phyloP scores from a whole-genome alignment of 257 asterid genomes.

The Penstemon newberryi region DNA sequence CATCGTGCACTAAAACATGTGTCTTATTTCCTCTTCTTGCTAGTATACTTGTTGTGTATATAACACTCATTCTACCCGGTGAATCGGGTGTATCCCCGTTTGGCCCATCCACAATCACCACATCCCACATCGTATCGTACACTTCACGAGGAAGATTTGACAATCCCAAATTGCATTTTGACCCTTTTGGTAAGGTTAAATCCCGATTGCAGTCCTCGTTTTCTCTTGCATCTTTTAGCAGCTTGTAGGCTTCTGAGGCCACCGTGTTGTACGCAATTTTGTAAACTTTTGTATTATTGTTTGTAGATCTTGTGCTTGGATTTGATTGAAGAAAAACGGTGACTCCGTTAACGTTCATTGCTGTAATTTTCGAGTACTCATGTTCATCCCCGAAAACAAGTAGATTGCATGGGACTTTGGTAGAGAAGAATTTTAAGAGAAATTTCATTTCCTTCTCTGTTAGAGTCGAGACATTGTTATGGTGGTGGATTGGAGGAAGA shows the following conservation, averaged over 20 bases:
- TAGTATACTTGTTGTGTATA: slow-evolving; percentile 62
- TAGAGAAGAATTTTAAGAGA: slow-evolving; percentile 47
- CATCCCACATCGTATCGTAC: slow-evolving; percentile 59
- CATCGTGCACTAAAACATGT: slow-evolving; percentile 69
- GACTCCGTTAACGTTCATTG: slow-evolving; percentile 52
- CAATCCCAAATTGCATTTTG: slow-evolving; percentile 58
- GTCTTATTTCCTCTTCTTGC: slow-evolving; percentile 59
- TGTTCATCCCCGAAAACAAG: slow-evolving; percentile 64
- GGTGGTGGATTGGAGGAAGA: slow-evolving; percentile 26
- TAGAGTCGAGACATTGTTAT: slow-evolving; percentile 16
- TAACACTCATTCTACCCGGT: slow-evolving; percentile 80
- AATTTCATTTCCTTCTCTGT: slow-evolving; percentile 59
- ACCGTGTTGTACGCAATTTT: slow-evolving; percentile 52
- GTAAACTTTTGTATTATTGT: slow-evolving; percentile 37
- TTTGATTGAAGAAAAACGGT: slow-evolving; percentile 49
- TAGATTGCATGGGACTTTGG: slow-evolving; percentile 61
- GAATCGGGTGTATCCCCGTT: slow-evolving; percentile 55
- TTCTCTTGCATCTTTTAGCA: slow-evolving; percentile 60
- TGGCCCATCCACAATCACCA: slow-evolving; percentile 80
- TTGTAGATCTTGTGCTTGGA: slow-evolving; percentile 27
- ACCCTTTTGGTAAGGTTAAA: slow-evolving; percentile 11
- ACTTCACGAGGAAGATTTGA: slow-evolving; percentile 49
- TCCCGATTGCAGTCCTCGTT: slow-evolving; percentile 42
- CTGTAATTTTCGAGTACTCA: slow-evolving; percentile 46
- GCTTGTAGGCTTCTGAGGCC: slow-evolving; percentile 68